phyloP scores from a whole-genome alignment of 768 basidiomycete species.

The Boletus coccyginus region DNA sequence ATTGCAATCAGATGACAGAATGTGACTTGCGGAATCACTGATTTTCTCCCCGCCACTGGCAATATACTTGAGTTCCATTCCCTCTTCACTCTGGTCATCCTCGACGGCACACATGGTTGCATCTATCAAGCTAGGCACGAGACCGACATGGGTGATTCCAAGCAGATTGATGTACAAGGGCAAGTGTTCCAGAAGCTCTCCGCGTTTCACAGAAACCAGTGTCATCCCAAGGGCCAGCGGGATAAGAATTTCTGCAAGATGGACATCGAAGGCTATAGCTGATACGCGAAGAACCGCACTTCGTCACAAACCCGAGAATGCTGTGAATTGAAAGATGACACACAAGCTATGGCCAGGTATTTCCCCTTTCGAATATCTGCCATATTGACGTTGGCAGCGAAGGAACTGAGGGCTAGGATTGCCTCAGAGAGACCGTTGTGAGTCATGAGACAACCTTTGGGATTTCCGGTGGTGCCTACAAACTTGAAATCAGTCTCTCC shows the following conservation, averaged over 20 bases:
- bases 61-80: conserved; percentile 40
- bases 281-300: not conserved
- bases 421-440: conserved; percentile 35
- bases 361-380: conserved; percentile 26
- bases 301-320: not conserved
- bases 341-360: conserved; percentile 46
- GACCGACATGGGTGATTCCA: conserved; percentile 47
- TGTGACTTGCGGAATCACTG: conserved; percentile 42
- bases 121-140: conserved; percentile 53
- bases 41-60: conserved; percentile 54
- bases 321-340: conserved; percentile 9
- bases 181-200: conserved; percentile 40
- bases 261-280: conserved; percentile 56
- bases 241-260: conserved; percentile 44
- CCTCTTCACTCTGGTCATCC: conserved; percentile 28
- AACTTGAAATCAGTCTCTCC: conserved; percentile 9
- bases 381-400: conserved; percentile 22
- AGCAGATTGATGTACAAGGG: conserved; percentile 40
- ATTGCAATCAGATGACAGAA: not conserved
- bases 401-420: conserved; percentile 27
- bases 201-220: conserved; percentile 40
- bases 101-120: conserved; percentile 39
- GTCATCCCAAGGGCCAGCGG: conserved; percentile 44
- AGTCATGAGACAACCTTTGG: conserved; percentile 48
- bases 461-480: conserved; percentile 47